Conservation (phyloP, 163 green algal genomes). For the Scenedesmus sp. region DNA sequence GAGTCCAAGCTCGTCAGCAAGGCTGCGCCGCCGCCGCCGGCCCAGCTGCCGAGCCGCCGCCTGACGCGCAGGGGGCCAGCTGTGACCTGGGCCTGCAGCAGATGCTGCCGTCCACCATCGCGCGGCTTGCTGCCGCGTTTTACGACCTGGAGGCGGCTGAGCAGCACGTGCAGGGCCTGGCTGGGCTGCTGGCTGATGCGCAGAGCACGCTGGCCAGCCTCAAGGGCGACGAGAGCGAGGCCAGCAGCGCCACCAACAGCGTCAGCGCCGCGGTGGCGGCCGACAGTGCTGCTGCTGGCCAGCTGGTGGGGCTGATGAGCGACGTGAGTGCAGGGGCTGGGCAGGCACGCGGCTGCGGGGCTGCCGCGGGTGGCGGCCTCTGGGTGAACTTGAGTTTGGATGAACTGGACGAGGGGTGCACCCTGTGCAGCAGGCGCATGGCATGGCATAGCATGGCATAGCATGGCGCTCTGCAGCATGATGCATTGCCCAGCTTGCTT, state of each 20-base stretch:
- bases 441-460: too few relatives aligned
- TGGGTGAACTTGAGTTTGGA: too few relatives aligned
- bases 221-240: not conserved
- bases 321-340: conserved; percentile 17
- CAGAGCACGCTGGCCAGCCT: conserved; percentile 38
- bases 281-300: conserved; percentile 26
- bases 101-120: not conserved
- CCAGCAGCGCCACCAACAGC: not conserved
- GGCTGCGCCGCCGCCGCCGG: not conserved
- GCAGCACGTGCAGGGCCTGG: conserved; percentile 37
- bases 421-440: not conserved
- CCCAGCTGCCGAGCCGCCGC: not conserved
- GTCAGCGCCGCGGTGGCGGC: not conserved
- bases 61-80: not conserved
- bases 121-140: not conserved
- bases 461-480: too few relatives aligned
- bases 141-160: conserved; percentile 25
- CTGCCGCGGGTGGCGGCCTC: too few relatives aligned
- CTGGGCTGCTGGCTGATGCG: conserved; percentile 21
- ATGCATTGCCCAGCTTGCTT: too few relatives aligned
- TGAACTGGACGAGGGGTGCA: not conserved
- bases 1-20: conserved; percentile 1
- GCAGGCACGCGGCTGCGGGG: too few relatives aligned
- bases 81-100: not conserved
- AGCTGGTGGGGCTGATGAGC: conserved; percentile 37